phyloP scores from a whole-genome alignment of 805 yeast species.

The Saccharomyces mikatae region DNA sequence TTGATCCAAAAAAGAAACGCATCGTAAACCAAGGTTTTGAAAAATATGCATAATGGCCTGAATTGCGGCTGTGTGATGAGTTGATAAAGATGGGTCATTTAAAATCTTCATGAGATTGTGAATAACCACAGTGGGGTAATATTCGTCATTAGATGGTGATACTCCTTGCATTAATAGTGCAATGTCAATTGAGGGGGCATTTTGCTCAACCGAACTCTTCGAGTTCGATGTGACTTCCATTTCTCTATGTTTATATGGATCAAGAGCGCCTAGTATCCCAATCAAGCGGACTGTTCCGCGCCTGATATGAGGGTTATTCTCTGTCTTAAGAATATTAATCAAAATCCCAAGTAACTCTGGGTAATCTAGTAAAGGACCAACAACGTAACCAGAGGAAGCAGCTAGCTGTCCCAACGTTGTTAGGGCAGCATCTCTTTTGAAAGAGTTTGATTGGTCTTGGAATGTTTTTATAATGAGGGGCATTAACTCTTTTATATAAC shows the following conservation, averaged over 20 bases:
- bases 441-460: constrained; percentile 85
- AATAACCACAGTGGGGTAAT: constrained; percentile 91
- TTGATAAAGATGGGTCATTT: constrained; percentile 73
- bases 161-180: constrained; percentile 87
- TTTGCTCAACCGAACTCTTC: constrained; percentile 52
- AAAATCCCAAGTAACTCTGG: constrained; percentile 81
- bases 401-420: constrained; percentile 83
- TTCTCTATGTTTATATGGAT: constrained; percentile 91
- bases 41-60: constrained; percentile 90
- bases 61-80: constrained; percentile 87
- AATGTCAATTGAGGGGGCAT: constrained; percentile 85
- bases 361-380: constrained; percentile 84
- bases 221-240: constrained; percentile 64
- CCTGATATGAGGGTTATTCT: constrained; percentile 62
- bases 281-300: constrained; percentile 82
- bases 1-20: constrained; percentile 81
- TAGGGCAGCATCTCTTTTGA: constrained; percentile 83
- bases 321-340: constrained; percentile 74
- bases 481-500: constrained; percentile 70
- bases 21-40: constrained; percentile 78
- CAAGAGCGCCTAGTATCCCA: constrained; percentile 93
- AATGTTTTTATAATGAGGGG: constrained; percentile 80
- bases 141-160: constrained; percentile 88
- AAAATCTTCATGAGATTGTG: constrained; percentile 74
- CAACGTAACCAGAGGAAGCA: constrained; percentile 87